Evolutionary conservation across 345 rosid species (phyloP), one percentile per base, ranked within the genome.

Genomic region (Iberis pinnata): DNA sequence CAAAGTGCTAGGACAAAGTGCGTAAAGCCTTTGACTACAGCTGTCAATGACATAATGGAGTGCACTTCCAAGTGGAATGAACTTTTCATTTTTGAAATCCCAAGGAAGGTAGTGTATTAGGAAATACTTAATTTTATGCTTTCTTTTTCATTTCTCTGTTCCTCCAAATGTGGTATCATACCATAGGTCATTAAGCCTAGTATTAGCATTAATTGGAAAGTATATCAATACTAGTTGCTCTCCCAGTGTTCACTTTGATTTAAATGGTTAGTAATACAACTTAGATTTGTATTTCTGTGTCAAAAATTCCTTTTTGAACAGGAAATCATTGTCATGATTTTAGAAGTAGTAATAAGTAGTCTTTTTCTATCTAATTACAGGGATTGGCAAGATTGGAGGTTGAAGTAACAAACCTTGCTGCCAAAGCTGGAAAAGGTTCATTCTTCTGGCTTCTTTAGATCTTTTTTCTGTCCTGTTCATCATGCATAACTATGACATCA

Each of bases 1-100:
- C 96, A 88, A 73, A 92, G 96, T 78, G 98, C 89, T 25, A 81
- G 98, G 84, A 92, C 98, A 55, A 92, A 81, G 79, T 92, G 96
- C 43, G 88, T 81, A 52, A 88, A 80, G 76, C 95, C 95, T 62
- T 60, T 71, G n/a, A 68, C 79, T 67, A 54, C 73, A 39, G 52
- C 62, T 56, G 47, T 43, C 35, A 58, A 58, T 48, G 70, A 72
- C 56, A 50, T 68, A n/a, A 72, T 58, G 58, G 67, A 65, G 60
- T 86, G 81, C 53, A 66, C 63, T 48, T 90, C 86, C 29, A 83
- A 72, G 69, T 92, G 98, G 98, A 88, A 88, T 75, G 98, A 92
- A 74, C 64, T 85, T 61, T 88, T 92, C 72, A 79, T 92, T 52
- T 85, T 92, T 79, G 98, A 92, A 80, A 79, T 92, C 70, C 98